A percentile compares a stretch with the other conserved stretches of the same genome.
Conservation (phyloP, 1,139 yeast species). For the Taphrina flavorubra region DNA sequence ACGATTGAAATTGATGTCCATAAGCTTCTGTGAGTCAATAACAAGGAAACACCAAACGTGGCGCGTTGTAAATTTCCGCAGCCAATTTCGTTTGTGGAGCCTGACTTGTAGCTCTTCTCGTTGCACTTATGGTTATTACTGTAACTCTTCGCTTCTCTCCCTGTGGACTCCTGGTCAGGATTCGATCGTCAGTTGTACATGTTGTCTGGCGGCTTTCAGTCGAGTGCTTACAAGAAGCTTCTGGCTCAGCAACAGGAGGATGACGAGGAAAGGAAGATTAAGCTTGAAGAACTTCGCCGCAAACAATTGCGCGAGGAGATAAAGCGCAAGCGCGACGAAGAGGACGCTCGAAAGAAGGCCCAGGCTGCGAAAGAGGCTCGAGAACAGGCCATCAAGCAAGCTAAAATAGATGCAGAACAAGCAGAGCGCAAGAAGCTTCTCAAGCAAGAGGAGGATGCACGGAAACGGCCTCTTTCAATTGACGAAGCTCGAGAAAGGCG, state of each 20-base stretch:
- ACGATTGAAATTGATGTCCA: no score
- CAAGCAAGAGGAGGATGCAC: slow-evolving; percentile 5
- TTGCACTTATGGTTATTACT: background rate
- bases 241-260: slow-evolving; percentile 22
- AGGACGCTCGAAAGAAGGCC: slow-evolving; percentile 26
- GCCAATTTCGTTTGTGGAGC: slow-evolving; percentile 5
- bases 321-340: slow-evolving; percentile 38
- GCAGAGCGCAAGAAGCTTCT: slow-evolving; percentile 13
- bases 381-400: slow-evolving; percentile 19
- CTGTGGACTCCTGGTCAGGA: background rate
- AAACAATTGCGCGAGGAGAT: slow-evolving; percentile 27
- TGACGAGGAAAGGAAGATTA: slow-evolving; percentile 20
- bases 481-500: slow-evolving; percentile 40
- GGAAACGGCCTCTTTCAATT: slow-evolving; percentile 34
- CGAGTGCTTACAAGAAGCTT: slow-evolving; percentile 22
- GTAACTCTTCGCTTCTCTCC: background rate
- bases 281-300: slow-evolving; percentile 24
- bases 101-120: background rate
- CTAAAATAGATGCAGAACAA: slow-evolving; percentile 19
- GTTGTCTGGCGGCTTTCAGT: slow-evolving; percentile 18
- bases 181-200: background rate
- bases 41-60: background rate
- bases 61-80: background rate
- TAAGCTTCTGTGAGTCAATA: no score
- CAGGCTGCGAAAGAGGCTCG: slow-evolving; percentile 24